These are phyloP conservation scores for Cyclotella choctawhatcheeana DNA, from an alignment of 108 stramenopile genomes.

Conservation along the genomic window DNA sequence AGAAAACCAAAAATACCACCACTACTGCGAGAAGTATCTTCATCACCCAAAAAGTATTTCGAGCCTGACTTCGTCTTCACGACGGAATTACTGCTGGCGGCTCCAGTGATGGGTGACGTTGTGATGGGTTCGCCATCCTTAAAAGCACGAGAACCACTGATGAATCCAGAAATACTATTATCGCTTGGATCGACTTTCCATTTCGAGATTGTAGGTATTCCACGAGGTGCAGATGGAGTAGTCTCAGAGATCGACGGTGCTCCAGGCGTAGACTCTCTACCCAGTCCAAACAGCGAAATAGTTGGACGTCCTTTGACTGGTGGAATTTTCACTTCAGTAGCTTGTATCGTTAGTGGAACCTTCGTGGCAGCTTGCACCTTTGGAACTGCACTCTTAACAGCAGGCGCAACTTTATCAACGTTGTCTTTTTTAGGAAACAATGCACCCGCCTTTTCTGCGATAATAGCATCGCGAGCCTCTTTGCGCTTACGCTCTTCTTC, in stretches of 20 bases:
- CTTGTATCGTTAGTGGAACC: too few species aligned
- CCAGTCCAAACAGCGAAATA: conserved; percentile 18
- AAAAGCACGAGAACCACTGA: conserved; percentile 54
- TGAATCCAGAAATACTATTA: conserved; percentile 60
- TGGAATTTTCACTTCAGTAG: conserved; percentile 18
- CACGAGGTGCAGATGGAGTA: conserved; percentile 37
- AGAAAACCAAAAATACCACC: conserved; percentile 42
- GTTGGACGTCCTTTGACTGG: conserved; percentile 33
- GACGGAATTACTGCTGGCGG: conserved; percentile 39
- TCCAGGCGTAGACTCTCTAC: conserved; percentile 1
- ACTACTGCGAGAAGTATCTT: conserved; percentile 40
- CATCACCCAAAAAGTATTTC: conserved; percentile 51
- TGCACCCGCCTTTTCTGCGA: conserved; percentile 15
- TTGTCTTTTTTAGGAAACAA: not conserved
- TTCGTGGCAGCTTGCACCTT: conserved; percentile 12
- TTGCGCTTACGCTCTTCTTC: conserved; percentile 38
- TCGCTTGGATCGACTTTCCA: conserved; percentile 57
- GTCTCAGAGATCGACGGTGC: not conserved
- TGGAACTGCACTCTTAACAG: conserved; percentile 2
- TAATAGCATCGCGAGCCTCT: conserved; percentile 25
- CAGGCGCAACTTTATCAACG: conserved; percentile 5
- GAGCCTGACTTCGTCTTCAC: conserved; percentile 62
- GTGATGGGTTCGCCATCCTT: conserved; percentile 58
- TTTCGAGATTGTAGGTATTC: conserved; percentile 57
- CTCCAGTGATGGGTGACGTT: conserved; percentile 51